These are phyloP conservation scores for Phlebiopsis flavidoalba DNA, from an alignment of 768 basidiomycete genomes.

Conservation along the genomic window DNA sequence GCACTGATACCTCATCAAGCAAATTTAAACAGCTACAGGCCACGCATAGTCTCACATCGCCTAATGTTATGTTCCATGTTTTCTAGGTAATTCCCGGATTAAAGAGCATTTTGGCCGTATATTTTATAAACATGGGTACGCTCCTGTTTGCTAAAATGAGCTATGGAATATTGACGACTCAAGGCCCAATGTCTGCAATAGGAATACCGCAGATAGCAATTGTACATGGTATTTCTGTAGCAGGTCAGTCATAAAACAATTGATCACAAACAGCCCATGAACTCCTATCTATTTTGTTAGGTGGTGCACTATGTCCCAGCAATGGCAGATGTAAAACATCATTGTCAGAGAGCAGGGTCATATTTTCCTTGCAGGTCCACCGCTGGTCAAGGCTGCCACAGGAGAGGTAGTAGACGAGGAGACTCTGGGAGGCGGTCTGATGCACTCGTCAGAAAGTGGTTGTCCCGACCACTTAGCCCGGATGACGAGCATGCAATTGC, in stretches of 20 bases:
- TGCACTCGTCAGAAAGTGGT: conserved; percentile 92
- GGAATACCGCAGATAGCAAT: conserved; percentile 90
- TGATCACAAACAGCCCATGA: not conserved
- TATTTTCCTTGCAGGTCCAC: conserved; percentile 93
- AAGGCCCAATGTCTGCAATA: conserved; percentile 92
- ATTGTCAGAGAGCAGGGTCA: conserved; percentile 88
- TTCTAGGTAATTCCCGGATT: conserved; percentile 80
- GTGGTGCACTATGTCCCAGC: conserved; percentile 93
- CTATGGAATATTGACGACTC: conserved; percentile 7
- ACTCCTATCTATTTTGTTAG: conserved; percentile 28
- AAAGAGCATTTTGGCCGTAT: conserved; percentile 94
- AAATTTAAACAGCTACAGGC: conserved; percentile 44
- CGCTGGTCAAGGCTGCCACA: conserved; percentile 91
- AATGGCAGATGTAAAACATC: conserved; percentile 93
- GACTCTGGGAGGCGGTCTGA: conserved; percentile 82
- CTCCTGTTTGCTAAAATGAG: not conserved
- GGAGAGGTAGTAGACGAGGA: conserved; percentile 93
- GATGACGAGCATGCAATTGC: conserved; percentile 84
- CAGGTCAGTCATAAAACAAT: conserved; percentile 39
- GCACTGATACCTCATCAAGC: conserved; percentile 91
- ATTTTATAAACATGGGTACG: conserved; percentile 94
- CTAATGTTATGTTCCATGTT: not conserved
- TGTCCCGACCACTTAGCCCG: conserved; percentile 82
- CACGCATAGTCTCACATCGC: not conserved
- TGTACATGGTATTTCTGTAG: conserved; percentile 93